Percentiles rank a stretch among this genome's conserved stretches.
Conservation (phyloP, 495 filamentous ascomycete species). For the Hypomontagnella submonticulosa region DNA sequence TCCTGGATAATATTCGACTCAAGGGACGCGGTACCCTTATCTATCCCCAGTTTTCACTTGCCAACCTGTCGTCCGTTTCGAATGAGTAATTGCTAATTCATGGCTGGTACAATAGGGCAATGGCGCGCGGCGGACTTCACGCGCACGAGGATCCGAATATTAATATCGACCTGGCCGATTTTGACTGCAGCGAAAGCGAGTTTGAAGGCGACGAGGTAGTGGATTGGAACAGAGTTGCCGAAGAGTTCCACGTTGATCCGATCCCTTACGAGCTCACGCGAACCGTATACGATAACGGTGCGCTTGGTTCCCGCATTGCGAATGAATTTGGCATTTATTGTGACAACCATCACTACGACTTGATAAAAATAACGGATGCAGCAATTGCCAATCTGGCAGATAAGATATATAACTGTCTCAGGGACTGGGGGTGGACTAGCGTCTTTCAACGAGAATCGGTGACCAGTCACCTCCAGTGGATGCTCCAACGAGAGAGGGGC, state of each 20-base stretch:
- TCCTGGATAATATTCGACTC: no score
- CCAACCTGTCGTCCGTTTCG: no score
- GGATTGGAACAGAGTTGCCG: not conserved
- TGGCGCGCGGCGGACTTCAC: not conserved
- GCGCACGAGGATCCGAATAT: not conserved
- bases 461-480: not conserved
- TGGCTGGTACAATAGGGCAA: not conserved
- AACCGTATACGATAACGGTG: not conserved
- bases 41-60: not conserved
- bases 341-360: not conserved
- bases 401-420: not conserved
- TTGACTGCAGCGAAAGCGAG: constrained; percentile 8
- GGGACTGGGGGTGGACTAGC: constrained; percentile 1
- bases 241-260: not conserved
- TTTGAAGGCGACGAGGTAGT: not conserved
- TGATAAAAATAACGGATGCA: not conserved
- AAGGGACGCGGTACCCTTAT: no score
- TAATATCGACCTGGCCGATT: not conserved
- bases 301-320: not conserved
- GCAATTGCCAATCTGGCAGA: not conserved
- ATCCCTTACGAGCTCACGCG: not conserved
- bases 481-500: not conserved
- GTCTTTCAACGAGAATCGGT: not conserved
- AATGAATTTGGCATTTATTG: not conserved
- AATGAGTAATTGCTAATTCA: not conserved